Evolutionary conservation across 495 filamentous ascomycete genomes (phyloP), one percentile per base, ranked within the genome.

Genomic region (Pseudoneurospora amorphoporcata): DNA sequence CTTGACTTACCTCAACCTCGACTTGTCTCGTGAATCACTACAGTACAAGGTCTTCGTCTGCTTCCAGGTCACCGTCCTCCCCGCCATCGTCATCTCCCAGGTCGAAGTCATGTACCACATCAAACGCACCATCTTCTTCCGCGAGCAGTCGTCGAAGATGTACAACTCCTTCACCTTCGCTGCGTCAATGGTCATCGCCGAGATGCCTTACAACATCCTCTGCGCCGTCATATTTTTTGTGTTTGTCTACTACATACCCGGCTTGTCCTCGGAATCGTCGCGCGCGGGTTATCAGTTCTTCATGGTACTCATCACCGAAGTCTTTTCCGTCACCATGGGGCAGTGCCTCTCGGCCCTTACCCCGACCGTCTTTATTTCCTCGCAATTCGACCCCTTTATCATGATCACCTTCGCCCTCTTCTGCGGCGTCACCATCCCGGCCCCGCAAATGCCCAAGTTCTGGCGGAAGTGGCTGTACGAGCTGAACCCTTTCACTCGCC

Each of bases 1-100:
- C 40, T 83, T 96, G 19, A 88, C 87, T 37, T 95, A 88, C 77
- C 81, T 93, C 29, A 82, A 91, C 9, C 86, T 94, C 4, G 89
- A 92, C 74, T 77, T 92, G 72, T 90, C 89, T 1, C 86, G 90
- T 5, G 80, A 88, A 4, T 90, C 87, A 5, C 82, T 95, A 23
- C 92, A 96, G 75, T 90, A 94, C 81, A 88, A 88, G 58, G 87
- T 96, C 73, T 95, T 96, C 80, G 87, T 93, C 79, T 90, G 93
- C 77, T 95, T 95, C 85, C 92, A 94, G 79, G 85, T 91, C 70
- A 94, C 90, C 4, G 88, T 94, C 14, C 84, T 94, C 2, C 90
- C 91, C 1, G 90, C 91, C 3, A 86, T 94, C 38, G 90, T 95
- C 75, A 85, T 95, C 70, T 88, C 90, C 0, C 91, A 93, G 75